Evolutionary conservation across 2,329 filamentous ascomycete genomes (phyloP).

Genomic region (Coniochaeta ligniaria): DNA sequence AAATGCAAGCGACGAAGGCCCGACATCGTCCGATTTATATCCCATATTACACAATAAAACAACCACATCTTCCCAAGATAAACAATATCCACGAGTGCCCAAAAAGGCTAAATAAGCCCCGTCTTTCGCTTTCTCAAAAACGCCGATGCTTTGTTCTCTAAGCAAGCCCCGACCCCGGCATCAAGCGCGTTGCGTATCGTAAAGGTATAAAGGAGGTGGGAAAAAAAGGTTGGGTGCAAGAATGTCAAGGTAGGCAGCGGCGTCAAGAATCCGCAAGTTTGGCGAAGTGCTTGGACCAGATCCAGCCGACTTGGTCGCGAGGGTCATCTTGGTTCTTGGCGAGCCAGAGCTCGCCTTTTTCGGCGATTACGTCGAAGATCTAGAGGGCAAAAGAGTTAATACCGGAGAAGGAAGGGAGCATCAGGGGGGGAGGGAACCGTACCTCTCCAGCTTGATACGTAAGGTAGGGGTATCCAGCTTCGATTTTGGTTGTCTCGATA

Average conservation of each 20-base stretch:
- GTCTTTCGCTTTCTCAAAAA: not conserved
- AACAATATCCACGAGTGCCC: not conserved
- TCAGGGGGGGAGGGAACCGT: constrained; percentile 20
- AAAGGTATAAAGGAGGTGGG: not conserved
- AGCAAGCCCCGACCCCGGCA: not conserved
- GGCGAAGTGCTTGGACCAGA: constrained; percentile 98
- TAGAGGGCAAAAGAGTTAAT: constrained; percentile 20
- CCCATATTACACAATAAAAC: not conserved
- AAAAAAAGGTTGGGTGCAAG: not conserved
- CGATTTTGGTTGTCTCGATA: constrained; percentile 83
- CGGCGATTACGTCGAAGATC: constrained; percentile 87
- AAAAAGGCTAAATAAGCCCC: not conserved
- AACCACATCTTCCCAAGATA: not conserved
- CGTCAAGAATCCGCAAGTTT: constrained; percentile 45
- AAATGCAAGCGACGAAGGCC: not conserved
- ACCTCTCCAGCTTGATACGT: constrained; percentile 92
- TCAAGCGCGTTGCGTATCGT: not conserved
- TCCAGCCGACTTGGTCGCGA: constrained; percentile 78
- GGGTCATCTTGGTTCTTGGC: constrained; percentile 94
- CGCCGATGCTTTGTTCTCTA: not conserved
- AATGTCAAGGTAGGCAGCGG: not conserved
- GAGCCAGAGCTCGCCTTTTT: constrained; percentile 96
- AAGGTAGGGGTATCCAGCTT: constrained; percentile 92
- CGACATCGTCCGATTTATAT: not conserved
- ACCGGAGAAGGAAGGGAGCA: not conserved